Base-by-base conservation (phyloP, 805 yeast genomes). In the Starmerella bombicola region DNA sequence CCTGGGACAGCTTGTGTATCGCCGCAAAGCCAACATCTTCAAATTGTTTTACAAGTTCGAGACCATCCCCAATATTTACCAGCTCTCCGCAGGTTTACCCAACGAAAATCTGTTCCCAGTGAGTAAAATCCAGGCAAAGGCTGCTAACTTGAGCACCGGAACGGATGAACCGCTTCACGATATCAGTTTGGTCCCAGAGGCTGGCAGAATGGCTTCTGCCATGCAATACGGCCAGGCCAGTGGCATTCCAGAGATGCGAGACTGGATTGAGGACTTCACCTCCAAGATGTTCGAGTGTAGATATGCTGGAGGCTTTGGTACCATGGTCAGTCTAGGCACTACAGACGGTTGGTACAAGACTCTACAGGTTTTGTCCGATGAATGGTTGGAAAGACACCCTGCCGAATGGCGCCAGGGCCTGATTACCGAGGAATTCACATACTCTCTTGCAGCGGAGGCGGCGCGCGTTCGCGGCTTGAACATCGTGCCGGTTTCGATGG, bases 191-290 rank as follows among this genome's bases (percentile, higher is more conserved):
- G 19, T 26, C 13, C 43, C 53, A 5, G 30, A 30, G 18, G 43
- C 30, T 5, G 22, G 20, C 4, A 46, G 41, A 9, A 69, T 91
- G 52, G 70, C 81, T 18, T 71, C 80, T 54, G 76, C 94, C 16
- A 69, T 91, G 61, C 98, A 88, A 65, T 88, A 88, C 62, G 96
- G 97, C 35, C 66, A 59, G 64, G 78, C 94, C 37, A 76, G 74
- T 47, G 98, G 98, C 38, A 80, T 78, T 46, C 74, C 79, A 3
- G 85, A 79, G 53, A 56, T 88, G 35, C 54, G 76, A 36, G 56
- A 65, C 3, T 88, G 81, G 64, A 58, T 88, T 50, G 75, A 64
- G 53, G 80, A 79, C 46, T 49, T 49, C 40, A 37, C 35, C 33
- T 95, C 84, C 64, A 15, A 31, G 18, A 38, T 39, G 8, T 25